Percentiles rank a stretch among this genome's conserved stretches.
Conservation (phyloP, 73 alveolate species). For the Tetrahymena elliotti region DNA sequence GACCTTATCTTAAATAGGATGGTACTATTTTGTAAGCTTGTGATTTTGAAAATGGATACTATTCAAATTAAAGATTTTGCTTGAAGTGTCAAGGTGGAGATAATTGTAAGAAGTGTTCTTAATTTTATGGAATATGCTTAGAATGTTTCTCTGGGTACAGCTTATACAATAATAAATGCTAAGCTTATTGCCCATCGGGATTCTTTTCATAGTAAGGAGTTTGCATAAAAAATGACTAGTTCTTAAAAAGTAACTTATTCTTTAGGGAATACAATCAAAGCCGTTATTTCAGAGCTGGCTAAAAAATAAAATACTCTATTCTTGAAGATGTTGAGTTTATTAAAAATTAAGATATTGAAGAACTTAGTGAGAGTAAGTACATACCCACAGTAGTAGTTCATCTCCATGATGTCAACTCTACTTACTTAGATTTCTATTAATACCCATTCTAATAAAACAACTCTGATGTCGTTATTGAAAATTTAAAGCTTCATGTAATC, state of each 20-base stretch:
- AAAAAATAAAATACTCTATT: background rate
- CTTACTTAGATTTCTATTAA: background rate
- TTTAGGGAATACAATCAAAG: background rate
- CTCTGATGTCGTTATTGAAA: background rate
- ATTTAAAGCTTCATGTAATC: background rate
- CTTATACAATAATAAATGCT: background rate
- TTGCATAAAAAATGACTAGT: background rate
- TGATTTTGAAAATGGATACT: background rate
- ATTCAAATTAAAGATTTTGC: background rate
- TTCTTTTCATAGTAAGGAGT: background rate
- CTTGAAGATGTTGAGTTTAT: background rate
- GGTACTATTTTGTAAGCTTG: background rate
- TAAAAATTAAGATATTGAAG: background rate
- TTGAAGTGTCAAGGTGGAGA: background rate
- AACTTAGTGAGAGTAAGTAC: background rate
- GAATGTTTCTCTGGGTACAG: background rate
- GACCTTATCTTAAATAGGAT: background rate
- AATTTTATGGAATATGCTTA: background rate
- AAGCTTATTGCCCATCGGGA: background rate
- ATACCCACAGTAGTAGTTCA: background rate
- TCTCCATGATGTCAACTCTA: background rate
- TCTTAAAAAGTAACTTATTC: background rate
- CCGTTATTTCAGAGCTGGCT: background rate
- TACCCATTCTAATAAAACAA: background rate
- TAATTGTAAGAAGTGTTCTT: background rate